These are phyloP conservation scores for Yamadazyma dendronema DNA, from an alignment of 1,139 yeast genomes.

Conservation along the genomic window DNA sequence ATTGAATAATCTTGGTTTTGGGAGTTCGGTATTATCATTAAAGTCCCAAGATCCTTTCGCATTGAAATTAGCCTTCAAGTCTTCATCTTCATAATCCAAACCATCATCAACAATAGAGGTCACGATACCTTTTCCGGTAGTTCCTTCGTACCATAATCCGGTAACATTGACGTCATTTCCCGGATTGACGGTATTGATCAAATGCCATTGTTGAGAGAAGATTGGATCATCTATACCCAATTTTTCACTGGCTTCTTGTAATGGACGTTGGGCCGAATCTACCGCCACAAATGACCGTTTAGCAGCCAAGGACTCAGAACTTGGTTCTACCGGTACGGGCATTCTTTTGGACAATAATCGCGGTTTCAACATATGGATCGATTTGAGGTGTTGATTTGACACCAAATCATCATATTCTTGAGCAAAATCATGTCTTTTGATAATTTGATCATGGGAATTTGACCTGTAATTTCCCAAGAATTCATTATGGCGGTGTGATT, in stretches of 20 bases:
- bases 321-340: conserved; percentile 29
- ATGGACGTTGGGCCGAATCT: conserved; percentile 48
- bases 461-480: conserved; percentile 39
- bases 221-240: conserved; percentile 76
- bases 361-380: conserved; percentile 53
- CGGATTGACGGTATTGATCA: conserved; percentile 65
- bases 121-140: conserved; percentile 79
- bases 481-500: conserved; percentile 32
- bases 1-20: conserved; percentile 76
- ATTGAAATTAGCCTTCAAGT: conserved; percentile 69
- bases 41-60: conserved; percentile 87
- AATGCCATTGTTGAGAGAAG: conserved; percentile 86
- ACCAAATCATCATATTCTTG: conserved; percentile 27
- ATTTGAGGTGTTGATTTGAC: conserved; percentile 30
- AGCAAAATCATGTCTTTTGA: conserved; percentile 28
- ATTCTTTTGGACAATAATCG: conserved; percentile 45
- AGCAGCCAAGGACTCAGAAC: too few relatives aligned
- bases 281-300: conserved; percentile 20
- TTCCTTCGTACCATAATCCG: conserved; percentile 79
- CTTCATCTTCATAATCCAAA: conserved; percentile 73
- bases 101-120: conserved; percentile 96
- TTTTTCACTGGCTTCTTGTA: conserved; percentile 45
- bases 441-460: conserved; percentile 24
- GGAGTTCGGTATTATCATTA: conserved; percentile 71
- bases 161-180: conserved; percentile 87